Percentiles rank a stretch among this genome's conserved stretches.
Conservation (phyloP, 2,329 filamentous ascomycete species). For the Aspergillus puulaauensis region DNA sequence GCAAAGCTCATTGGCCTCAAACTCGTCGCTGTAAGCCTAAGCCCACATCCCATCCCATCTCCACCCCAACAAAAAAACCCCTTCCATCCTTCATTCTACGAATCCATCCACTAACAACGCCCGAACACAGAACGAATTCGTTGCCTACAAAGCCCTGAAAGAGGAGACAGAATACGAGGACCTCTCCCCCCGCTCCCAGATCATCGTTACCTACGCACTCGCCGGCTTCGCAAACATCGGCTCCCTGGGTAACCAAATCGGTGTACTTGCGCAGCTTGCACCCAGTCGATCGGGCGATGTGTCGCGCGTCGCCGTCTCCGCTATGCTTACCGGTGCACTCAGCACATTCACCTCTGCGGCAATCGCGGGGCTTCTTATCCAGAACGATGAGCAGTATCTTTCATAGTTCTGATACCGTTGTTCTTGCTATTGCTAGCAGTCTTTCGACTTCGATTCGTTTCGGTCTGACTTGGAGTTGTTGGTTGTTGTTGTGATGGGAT, state of each 20-base stretch:
- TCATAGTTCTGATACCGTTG: no score
- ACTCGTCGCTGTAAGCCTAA: constrained; percentile 64
- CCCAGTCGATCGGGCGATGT: constrained; percentile 74
- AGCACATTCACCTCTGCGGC: constrained; percentile 76
- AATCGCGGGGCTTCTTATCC: constrained; percentile 74
- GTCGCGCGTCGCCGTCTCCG: constrained; percentile 71
- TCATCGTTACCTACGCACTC: constrained; percentile 84
- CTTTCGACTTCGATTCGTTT: not conserved
- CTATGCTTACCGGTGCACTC: constrained; percentile 74
- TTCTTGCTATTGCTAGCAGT: no score
- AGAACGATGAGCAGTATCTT: constrained; percentile 42
- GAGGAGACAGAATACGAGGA: constrained; percentile 51
- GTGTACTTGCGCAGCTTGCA: constrained; percentile 78
- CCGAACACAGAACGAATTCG: constrained; percentile 68
- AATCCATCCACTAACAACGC: not conserved
- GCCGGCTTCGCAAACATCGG: constrained; percentile 84
- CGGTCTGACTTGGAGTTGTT: not conserved
- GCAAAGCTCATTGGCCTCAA: constrained; percentile 79
- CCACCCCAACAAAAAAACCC: not conserved
- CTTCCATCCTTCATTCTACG: no score
- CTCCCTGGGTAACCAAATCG: constrained; percentile 85
- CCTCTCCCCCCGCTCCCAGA: constrained; percentile 67
- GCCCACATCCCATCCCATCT: not conserved
- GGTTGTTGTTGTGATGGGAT: not conserved
- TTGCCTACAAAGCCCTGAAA: constrained; percentile 64